Evolutionary conservation across 1,284 basidiomycete genomes (phyloP), one percentile per base, ranked within the genome.

Genomic region (Heimioporus retisporus): DNA sequence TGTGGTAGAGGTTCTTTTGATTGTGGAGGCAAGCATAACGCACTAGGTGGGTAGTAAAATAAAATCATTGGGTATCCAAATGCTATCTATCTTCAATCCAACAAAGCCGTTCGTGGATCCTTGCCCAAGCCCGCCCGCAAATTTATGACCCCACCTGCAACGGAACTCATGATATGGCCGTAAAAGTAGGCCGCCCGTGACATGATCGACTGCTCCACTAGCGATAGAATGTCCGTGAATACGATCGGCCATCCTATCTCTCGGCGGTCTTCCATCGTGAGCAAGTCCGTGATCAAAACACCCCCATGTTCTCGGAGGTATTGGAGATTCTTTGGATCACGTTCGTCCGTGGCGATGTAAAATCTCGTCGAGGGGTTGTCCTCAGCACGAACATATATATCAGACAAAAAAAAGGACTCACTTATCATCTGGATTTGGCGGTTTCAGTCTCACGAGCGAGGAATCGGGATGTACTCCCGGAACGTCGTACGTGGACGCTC

Each of bases 271-370:
- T 81, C 79, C n/a, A 75, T 71, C 1, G 81, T 81, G 60, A 86
- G 72, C 1, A 86, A 72, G 68, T 86, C 84, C 21, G 72, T 55
- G 60, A 87, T 75, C 63, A 87, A 70, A 23, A 86, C 59, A 2
- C 78, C 85, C 31, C 82, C 81, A 42, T 78, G 72, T 1, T 75
- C 71, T 28, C 75, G 71, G 35, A 85, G 74, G 66, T 80, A 79
- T 7, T 74, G 43, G 19, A 86, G 72, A 13, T 78, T 79, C 0
- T 70, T 68, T 0, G 75, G 71, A 62, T 80, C 75, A 23, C 82
- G 80, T 64, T 86, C 85, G 62, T 85, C 85, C 14, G 85, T 85
- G 2, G 85, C 85, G 23, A 86, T 75, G 70, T 83, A 86, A 69
- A 81, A 86, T 31, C 84, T 80, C 55, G 75, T 25, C 31, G 21